Conservation (phyloP, 768 basidiomycete genomes). For the Tulasnella sp. region DNA sequence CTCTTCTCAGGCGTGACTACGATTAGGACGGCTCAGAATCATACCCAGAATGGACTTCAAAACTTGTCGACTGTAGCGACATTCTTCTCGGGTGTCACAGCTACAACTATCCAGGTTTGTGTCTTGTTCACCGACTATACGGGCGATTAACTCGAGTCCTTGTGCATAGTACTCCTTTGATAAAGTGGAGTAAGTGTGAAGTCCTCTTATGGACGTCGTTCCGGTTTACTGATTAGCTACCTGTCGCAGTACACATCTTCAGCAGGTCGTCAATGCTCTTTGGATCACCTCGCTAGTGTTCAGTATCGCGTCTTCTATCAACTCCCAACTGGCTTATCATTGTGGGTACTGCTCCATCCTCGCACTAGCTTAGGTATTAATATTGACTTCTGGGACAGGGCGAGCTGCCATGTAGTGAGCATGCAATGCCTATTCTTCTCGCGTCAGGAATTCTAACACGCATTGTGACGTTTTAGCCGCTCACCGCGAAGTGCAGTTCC, state of each 20-base stretch:
- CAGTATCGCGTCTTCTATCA: slow-evolving; percentile 21
- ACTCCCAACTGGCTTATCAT: slow-evolving; percentile 22
- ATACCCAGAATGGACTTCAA: slow-evolving; percentile 16
- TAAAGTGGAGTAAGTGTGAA: not conserved
- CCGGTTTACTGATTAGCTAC: slow-evolving; percentile 29
- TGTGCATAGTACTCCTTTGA: not conserved
- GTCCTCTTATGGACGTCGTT: slow-evolving; percentile 50
- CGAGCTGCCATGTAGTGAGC: slow-evolving; percentile 22
- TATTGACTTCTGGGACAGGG: not conserved
- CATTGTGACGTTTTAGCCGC: not conserved
- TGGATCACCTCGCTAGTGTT: slow-evolving; percentile 22
- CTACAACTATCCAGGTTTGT: not conserved
- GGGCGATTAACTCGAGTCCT: not conserved
- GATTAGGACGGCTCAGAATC: slow-evolving; percentile 38
- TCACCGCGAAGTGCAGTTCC: slow-evolving; percentile 20
- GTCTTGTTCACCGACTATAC: not conserved
- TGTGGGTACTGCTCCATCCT: slow-evolving; percentile 29
- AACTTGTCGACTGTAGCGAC: slow-evolving; percentile 20
- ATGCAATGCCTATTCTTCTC: not conserved
- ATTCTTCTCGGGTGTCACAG: slow-evolving; percentile 12
- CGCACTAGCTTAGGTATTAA: not conserved
- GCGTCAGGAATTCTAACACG: not conserved
- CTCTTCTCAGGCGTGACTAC: slow-evolving; percentile 59
- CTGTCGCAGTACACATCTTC: slow-evolving; percentile 31
- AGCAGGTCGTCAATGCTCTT: slow-evolving; percentile 16